phyloP scores from a whole-genome alignment of 129 eudicot species.

The Tanacetum coccineum region DNA sequence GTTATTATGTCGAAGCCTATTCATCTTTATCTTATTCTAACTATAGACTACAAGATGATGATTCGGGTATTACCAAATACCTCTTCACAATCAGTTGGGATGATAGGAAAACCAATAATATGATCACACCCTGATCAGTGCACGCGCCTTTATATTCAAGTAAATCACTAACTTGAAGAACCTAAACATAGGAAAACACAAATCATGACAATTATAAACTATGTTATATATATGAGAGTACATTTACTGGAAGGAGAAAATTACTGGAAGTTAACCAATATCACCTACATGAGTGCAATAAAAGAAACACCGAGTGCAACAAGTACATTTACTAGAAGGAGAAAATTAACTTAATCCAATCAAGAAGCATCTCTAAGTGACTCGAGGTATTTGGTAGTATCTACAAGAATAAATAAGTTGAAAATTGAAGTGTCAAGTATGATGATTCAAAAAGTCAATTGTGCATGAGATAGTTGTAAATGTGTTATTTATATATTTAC shows the following conservation, averaged over 20 bases:
- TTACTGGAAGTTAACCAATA: neutral
- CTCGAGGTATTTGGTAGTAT: slow-evolving; percentile 33
- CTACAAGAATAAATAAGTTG: slow-evolving; percentile 31
- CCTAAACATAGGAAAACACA: slow-evolving; percentile 34
- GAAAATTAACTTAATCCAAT: slow-evolving; percentile 78
- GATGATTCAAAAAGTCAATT: neutral
- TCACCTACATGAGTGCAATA: too few species aligned
- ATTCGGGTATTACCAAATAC: slow-evolving; percentile 48
- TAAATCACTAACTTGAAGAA: slow-evolving; percentile 86
- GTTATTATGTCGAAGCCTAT: neutral
- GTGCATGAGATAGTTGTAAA: neutral
- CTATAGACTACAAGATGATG: neutral
- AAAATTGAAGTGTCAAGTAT: neutral
- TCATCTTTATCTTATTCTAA: slow-evolving; percentile 3
- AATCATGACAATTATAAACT: neutral
- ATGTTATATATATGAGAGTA: neutral
- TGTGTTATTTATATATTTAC: neutral
- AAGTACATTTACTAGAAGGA: slow-evolving; percentile 1
- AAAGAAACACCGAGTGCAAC: too few species aligned
- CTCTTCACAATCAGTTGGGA: slow-evolving; percentile 67
- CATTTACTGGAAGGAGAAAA: neutral
- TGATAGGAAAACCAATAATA: slow-evolving; percentile 82
- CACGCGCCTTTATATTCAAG: slow-evolving; percentile 88
- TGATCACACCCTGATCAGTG: slow-evolving; percentile 67
- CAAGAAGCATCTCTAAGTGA: slow-evolving; percentile 72